phyloP scores from a whole-genome alignment of 108 stramenopile species.

The Pseudonitzschia delicatissima region DNA sequence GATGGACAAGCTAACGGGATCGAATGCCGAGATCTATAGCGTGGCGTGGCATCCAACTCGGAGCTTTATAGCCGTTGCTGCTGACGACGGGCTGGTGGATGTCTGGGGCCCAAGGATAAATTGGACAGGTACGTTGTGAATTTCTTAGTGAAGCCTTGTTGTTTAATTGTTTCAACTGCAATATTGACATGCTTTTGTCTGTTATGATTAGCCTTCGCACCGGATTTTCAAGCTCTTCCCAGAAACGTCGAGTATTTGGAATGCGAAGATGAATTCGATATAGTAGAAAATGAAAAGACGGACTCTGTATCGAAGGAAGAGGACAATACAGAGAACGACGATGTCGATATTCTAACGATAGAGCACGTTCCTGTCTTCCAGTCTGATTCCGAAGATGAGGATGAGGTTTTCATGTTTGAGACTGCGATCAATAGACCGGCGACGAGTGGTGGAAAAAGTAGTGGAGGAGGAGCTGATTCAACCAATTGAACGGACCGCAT shows the following conservation, averaged over 20 bases:
- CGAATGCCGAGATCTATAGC: constrained; percentile 49
- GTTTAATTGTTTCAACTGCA: too few species aligned
- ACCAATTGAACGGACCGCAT: background rate
- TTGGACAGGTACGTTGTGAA: constrained; percentile 42
- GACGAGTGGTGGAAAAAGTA: background rate
- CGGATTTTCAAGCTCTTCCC: constrained; percentile 80
- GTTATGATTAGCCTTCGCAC: constrained; percentile 59
- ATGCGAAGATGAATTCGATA: constrained; percentile 80
- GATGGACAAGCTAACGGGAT: constrained; percentile 74
- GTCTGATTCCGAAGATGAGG: constrained; percentile 74
- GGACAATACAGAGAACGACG: constrained; percentile 34
- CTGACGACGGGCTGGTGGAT: constrained; percentile 76
- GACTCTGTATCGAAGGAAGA: constrained; percentile 14
- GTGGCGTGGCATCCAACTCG: constrained; percentile 84
- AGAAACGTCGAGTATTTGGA: constrained; percentile 73
- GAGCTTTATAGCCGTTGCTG: constrained; percentile 72
- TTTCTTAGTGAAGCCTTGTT: background rate
- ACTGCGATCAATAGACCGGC: constrained; percentile 27
- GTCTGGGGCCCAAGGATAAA: constrained; percentile 72
- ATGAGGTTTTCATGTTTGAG: constrained; percentile 63
- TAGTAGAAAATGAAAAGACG: constrained; percentile 28
- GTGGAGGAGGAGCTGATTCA: background rate
- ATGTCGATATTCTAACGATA: constrained; percentile 60
- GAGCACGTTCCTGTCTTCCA: constrained; percentile 61
- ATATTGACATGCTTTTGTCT: background rate